Evolutionary conservation across 495 filamentous ascomycete species (phyloP).

Genomic region (Talaromyces trachyspermus): DNA sequence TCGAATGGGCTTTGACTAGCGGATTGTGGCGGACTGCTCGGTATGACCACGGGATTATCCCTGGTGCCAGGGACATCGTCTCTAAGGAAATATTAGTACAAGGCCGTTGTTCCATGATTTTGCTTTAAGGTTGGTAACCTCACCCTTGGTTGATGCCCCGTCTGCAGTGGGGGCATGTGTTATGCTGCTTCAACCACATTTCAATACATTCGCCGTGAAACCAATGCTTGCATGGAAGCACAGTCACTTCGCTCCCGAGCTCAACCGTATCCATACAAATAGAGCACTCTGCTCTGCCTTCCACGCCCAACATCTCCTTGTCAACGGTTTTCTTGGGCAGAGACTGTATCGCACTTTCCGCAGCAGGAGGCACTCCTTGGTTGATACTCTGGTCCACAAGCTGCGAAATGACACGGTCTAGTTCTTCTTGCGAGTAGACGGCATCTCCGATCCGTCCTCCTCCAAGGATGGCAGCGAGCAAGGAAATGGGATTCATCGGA

Average conservation of each 20-base stretch:
- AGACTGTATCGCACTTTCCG: slow-evolving; percentile 60
- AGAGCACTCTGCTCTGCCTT: slow-evolving; percentile 71
- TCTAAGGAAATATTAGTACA: slow-evolving; percentile 10
- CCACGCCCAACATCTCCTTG: slow-evolving; percentile 53
- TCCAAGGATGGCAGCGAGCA: slow-evolving; percentile 50
- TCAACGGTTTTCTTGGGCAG: slow-evolving; percentile 65
- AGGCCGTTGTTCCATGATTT: not conserved
- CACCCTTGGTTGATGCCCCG: slow-evolving; percentile 52
- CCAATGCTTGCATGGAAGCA: slow-evolving; percentile 86
- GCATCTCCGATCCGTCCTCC: slow-evolving; percentile 66
- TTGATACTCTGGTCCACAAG: slow-evolving; percentile 75
- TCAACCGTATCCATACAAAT: slow-evolving; percentile 89
- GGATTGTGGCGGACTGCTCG: slow-evolving; percentile 20
- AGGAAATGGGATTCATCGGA: slow-evolving; percentile 28
- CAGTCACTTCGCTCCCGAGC: slow-evolving; percentile 64
- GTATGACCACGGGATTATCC: slow-evolving; percentile 24
- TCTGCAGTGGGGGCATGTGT: slow-evolving; percentile 86
- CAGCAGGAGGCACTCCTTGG: slow-evolving; percentile 74
- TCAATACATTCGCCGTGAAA: slow-evolving; percentile 75
- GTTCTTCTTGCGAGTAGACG: slow-evolving; percentile 85
- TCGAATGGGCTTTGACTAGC: slow-evolving; percentile 2
- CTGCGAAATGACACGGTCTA: slow-evolving; percentile 81
- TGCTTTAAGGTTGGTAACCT: slow-evolving; percentile 10
- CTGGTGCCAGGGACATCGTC: slow-evolving; percentile 20
- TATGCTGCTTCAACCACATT: slow-evolving; percentile 77